These are phyloP conservation scores for Leishmania braziliensis DNA, from an alignment of 208 protist genomes.

Conservation along the genomic window DNA sequence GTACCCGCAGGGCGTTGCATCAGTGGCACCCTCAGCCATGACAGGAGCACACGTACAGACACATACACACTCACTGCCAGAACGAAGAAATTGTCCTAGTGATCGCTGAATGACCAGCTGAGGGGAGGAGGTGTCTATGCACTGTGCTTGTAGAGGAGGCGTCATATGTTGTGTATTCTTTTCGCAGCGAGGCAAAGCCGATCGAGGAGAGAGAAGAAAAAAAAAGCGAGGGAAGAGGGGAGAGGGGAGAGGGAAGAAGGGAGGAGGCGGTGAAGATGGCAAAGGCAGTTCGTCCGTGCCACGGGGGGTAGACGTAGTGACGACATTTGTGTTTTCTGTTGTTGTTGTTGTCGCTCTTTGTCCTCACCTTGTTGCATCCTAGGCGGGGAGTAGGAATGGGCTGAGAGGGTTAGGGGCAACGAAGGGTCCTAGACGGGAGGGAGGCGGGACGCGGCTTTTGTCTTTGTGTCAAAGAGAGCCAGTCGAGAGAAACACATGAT, in stretches of 20 bases:
- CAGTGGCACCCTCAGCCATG: neutral
- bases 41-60: conserved; percentile 8
- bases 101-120: neutral
- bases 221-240: neutral
- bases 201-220: conserved; percentile 9
- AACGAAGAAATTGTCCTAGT: neutral
- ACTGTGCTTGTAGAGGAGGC: neutral
- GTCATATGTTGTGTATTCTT: neutral
- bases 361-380: neutral
- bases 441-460: neutral
- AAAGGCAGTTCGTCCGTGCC: no score
- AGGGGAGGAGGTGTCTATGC: neutral
- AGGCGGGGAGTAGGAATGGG: neutral
- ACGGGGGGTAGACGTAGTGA: neutral
- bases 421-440: neutral
- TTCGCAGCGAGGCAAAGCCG: neutral
- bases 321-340: neutral
- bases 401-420: neutral
- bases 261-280: neutral
- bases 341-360: no score
- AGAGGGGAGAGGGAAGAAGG: neutral
- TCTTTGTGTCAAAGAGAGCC: neutral
- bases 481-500: neutral
- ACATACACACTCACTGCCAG: neutral
- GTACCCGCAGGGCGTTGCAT: conserved; percentile 20